A percentile compares a stretch with the other conserved stretches of the same genome.
Conservation (phyloP, 2,329 filamentous ascomycete genomes). For the Alternaria sp. region DNA sequence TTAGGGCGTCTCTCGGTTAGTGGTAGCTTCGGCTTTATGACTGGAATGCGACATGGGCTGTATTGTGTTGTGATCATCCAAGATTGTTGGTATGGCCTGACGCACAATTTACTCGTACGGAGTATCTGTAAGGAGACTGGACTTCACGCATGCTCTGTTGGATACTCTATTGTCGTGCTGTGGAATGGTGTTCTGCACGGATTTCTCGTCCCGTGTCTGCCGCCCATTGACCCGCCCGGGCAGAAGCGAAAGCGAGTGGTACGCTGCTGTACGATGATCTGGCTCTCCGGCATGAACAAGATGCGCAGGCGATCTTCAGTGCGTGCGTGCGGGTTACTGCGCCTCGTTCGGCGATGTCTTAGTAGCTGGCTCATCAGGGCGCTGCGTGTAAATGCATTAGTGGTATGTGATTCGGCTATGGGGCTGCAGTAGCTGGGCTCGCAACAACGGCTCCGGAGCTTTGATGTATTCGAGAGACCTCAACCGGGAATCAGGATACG, state of each 20-base stretch:
- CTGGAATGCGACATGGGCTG: slow-evolving; percentile 11
- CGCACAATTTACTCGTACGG: background rate
- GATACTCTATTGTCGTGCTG: background rate
- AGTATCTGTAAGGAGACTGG: background rate
- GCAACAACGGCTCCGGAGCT: slow-evolving; percentile 19
- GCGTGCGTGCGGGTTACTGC: slow-evolving; percentile 3
- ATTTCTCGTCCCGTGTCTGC: background rate
- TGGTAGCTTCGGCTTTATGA: slow-evolving; percentile 12
- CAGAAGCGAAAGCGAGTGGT: slow-evolving; percentile 6
- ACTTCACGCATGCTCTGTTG: background rate
- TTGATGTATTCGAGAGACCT: slow-evolving; percentile 13
- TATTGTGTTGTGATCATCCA: slow-evolving; percentile 2
- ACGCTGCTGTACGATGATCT: slow-evolving; percentile 3
- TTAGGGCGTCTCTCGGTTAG: slow-evolving; percentile 3
- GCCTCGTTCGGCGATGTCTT: slow-evolving; percentile 8
- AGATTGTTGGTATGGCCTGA: background rate
- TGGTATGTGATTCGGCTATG: slow-evolving; percentile 16
- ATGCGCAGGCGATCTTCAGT: slow-evolving; percentile 18
- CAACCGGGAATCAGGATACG: background rate
- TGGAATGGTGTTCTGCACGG: background rate
- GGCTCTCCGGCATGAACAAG: slow-evolving; percentile 4
- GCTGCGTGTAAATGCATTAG: slow-evolving; percentile 15
- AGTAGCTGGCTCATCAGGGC: slow-evolving; percentile 4
- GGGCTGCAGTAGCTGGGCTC: slow-evolving; percentile 15
- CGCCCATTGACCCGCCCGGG: slow-evolving; percentile 3